Evolutionary conservation across 129 eudicot genomes (phyloP).

Genomic region (Artemisia tridentata): DNA sequence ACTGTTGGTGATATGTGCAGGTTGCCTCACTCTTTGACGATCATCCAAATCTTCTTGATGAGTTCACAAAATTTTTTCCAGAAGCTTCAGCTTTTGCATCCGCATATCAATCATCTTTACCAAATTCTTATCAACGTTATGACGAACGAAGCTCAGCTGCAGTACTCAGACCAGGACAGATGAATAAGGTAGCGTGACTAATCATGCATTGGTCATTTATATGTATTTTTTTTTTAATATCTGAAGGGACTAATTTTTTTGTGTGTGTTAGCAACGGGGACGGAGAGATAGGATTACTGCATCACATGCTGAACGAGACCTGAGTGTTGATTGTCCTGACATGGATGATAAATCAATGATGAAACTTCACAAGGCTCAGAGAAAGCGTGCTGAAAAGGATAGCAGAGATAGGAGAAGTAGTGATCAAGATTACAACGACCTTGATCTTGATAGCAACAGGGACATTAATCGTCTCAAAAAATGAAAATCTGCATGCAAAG

Average conservation of each 20-base stretch:
- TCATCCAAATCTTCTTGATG: too few relatives aligned
- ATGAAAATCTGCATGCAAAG: constrained; percentile 75
- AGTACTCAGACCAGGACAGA: constrained; percentile 41
- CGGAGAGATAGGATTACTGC: constrained; percentile 53
- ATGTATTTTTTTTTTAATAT: neutral
- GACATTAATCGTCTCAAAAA: constrained; percentile 49
- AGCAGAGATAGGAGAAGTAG: constrained; percentile 63
- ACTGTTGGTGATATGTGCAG: too few relatives aligned
- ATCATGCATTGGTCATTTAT: neutral
- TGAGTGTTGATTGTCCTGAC: too few relatives aligned
- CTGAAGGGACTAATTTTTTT: constrained; percentile 3
- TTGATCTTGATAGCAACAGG: constrained; percentile 58
- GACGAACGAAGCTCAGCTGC: too few relatives aligned
- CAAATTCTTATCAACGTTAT: too few relatives aligned
- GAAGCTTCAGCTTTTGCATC: too few relatives aligned
- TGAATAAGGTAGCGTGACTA: constrained; percentile 49
- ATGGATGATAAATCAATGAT: too few relatives aligned
- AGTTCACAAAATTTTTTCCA: too few relatives aligned
- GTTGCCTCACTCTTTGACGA: too few relatives aligned
- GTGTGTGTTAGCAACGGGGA: constrained; percentile 45
- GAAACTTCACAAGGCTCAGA: too few relatives aligned
- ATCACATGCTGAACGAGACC: constrained; percentile 59
- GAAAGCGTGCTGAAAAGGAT: too few relatives aligned
- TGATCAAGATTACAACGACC: constrained; percentile 73
- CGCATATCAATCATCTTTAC: too few relatives aligned